Conservation (phyloP, 345 rosid species). For the Gossypium bickii region DNA sequence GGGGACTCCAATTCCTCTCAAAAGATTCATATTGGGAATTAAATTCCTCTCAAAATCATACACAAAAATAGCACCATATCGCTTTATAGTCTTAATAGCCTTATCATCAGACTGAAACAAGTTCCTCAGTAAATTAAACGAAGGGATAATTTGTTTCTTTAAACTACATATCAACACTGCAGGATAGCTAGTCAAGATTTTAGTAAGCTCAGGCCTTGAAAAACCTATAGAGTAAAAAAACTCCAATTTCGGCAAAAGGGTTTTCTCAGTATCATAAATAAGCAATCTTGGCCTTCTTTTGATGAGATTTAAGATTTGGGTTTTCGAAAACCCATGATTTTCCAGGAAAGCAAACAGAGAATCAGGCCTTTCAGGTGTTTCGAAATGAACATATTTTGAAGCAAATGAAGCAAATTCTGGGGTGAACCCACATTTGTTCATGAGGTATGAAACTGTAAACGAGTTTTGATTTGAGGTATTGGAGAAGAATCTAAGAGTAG, state of each 20-base stretch:
- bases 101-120: constrained; percentile 15
- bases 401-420: constrained; percentile 21
- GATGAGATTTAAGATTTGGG: constrained; percentile 9
- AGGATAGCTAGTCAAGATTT: background rate
- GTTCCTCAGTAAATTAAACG: background rate
- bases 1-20: constrained; percentile 23
- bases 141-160: constrained; percentile 8
- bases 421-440: constrained; percentile 31
- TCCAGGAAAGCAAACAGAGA: constrained; percentile 11
- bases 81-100: background rate
- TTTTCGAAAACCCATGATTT: constrained; percentile 20
- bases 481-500: constrained; percentile 3
- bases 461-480: constrained; percentile 7
- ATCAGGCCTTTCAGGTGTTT: constrained; percentile 22
- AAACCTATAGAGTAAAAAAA: constrained; percentile 21
- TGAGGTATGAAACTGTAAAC: constrained; percentile 37
- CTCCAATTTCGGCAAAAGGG: constrained; percentile 29
- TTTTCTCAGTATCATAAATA: constrained; percentile 1
- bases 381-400: constrained; percentile 13
- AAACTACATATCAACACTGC: background rate
- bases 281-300: background rate
- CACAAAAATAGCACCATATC: background rate
- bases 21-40: background rate
- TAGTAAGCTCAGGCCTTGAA: constrained; percentile 16
- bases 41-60: background rate